Conservation (phyloP, 1,139 yeast species). For the Candida tunisiensis region DNA sequence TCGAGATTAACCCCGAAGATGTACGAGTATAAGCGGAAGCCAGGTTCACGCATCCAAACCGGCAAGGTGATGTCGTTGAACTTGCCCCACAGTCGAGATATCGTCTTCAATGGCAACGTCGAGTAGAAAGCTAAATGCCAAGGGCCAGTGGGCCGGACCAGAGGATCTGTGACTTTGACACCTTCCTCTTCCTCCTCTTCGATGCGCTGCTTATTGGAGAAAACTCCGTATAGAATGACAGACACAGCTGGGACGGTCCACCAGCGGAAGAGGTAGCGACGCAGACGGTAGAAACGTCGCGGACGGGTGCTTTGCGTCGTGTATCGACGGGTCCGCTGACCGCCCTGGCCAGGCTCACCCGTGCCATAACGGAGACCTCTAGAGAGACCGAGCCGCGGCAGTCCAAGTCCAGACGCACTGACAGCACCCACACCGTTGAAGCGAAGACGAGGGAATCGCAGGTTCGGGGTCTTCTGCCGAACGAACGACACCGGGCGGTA, state of each 20-base stretch:
- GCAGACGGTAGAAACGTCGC: no score
- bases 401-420: no score
- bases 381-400: no score
- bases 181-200: constrained; percentile 5
- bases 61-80: constrained; percentile 76
- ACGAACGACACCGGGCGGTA: no score
- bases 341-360: no score
- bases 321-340: no score
- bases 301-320: no score
- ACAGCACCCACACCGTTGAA: no score
- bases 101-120: constrained; percentile 78
- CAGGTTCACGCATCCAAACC: constrained; percentile 72
- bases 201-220: constrained; percentile 23
- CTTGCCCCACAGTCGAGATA: constrained; percentile 89
- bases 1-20: constrained; percentile 79
- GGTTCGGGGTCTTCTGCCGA: no score
- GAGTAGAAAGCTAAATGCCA: constrained; percentile 86
- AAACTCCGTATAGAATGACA: constrained; percentile 49
- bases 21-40: constrained; percentile 61
- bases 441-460: no score
- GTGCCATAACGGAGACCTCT: no score
- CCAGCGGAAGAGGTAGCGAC: constrained; percentile 39
- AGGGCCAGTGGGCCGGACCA: constrained; percentile 43
- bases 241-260: constrained; percentile 54
- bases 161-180: constrained; percentile 4